A percentile compares a stretch with the other conserved stretches of the same genome.
These are phyloP conservation scores for Thelonectria blattea DNA, from an alignment of 2,329 filamentous ascomycete species.

Conservation along the genomic window DNA sequence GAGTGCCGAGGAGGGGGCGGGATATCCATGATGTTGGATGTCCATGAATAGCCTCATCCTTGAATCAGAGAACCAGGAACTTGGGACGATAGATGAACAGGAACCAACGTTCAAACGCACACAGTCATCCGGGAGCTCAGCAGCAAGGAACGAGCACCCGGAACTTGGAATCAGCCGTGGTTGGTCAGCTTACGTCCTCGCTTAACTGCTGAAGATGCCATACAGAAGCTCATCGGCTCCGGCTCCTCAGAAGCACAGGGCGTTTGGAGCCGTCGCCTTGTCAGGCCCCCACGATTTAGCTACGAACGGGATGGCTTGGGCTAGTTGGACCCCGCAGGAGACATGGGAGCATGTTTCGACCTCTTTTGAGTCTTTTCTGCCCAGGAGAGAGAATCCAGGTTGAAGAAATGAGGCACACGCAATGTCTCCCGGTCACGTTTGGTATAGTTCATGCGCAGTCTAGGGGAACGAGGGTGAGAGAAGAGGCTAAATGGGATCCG, in stretches of 20 bases:
- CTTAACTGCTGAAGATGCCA: neutral
- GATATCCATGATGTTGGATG: no score
- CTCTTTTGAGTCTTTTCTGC: no score
- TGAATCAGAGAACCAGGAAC: neutral
- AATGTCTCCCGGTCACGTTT: neutral
- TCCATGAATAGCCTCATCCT: no score
- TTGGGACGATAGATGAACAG: neutral
- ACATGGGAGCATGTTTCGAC: no score
- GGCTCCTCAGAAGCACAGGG: conserved; percentile 3
- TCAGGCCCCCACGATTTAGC: neutral
- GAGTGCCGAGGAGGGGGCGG: neutral
- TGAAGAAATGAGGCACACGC: neutral
- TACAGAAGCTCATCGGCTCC: neutral
- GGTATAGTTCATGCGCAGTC: neutral
- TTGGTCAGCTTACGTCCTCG: neutral
- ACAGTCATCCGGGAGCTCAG: neutral
- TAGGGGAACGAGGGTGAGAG: neutral
- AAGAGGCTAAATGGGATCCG: neutral
- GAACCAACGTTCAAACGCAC: neutral
- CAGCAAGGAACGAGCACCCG: neutral
- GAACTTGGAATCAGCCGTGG: neutral
- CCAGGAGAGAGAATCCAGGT: no score
- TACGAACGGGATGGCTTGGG: neutral
- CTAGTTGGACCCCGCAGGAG: conserved; percentile 1
- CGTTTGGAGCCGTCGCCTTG: neutral